These are phyloP conservation scores for Trichomonas tenax DNA, from an alignment of 208 protist species.

Conservation along the genomic window DNA sequence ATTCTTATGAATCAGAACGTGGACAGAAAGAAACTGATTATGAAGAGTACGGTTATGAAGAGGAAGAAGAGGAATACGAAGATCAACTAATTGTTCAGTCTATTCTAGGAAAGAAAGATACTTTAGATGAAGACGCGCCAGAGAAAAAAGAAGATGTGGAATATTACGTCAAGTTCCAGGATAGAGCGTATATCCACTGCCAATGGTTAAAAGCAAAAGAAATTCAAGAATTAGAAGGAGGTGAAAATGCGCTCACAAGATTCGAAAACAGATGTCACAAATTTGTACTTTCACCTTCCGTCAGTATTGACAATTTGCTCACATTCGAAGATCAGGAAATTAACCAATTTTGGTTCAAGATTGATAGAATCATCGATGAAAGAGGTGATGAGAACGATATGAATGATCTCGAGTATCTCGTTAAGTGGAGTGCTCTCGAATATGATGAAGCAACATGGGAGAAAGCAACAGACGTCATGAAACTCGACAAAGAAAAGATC, in stretches of 20 bases:
- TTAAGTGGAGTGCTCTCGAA: slow-evolving; percentile 47
- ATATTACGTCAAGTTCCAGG: slow-evolving; percentile 3
- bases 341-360: background rate
- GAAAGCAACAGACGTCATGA: background rate
- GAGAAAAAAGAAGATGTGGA: background rate
- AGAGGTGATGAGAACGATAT: background rate
- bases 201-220: slow-evolving; percentile 11
- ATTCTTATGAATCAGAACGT: background rate
- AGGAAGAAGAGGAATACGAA: background rate
- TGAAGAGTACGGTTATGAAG: background rate
- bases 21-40: background rate
- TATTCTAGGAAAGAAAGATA: background rate
- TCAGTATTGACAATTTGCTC: background rate
- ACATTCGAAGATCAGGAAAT: background rate
- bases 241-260: background rate
- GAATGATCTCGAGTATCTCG: slow-evolving; percentile 36
- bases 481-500: background rate
- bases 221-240: background rate
- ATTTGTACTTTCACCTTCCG: background rate
- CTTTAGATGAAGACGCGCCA: background rate
- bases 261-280: background rate
- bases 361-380: slow-evolving; percentile 22
- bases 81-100: background rate
- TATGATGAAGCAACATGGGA: slow-evolving; percentile 54
- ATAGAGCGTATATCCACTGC: background rate